A percentile compares a stretch with the other conserved stretches of the same genome.
Conservation (phyloP, 768 basidiomycete species). For the Rhizopogon vesiculosus region DNA sequence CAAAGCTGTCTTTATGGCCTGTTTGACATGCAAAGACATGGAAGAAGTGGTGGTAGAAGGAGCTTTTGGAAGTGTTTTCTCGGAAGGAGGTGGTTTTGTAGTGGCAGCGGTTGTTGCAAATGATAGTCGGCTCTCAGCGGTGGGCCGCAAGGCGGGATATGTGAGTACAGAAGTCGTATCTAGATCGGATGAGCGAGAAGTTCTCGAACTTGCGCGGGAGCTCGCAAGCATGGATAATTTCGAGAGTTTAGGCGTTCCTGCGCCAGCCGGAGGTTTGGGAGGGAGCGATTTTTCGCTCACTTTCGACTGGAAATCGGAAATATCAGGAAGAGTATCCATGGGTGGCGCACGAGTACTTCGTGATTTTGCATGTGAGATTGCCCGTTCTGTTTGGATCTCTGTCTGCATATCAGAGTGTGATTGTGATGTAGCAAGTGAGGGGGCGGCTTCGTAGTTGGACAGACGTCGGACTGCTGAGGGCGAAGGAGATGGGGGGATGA, state of each 20-base stretch:
- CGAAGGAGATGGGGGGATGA: constrained; percentile 62
- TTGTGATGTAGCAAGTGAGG: constrained; percentile 45
- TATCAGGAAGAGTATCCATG: constrained; percentile 49
- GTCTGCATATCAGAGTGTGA: constrained; percentile 25
- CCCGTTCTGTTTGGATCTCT: constrained; percentile 21
- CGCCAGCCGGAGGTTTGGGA: constrained; percentile 17
- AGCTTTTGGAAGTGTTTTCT: constrained; percentile 21
- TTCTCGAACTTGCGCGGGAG: constrained; percentile 52
- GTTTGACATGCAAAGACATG: constrained; percentile 55
- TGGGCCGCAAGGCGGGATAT: constrained; percentile 67
- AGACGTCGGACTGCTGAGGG: constrained; percentile 59
- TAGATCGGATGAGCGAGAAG: constrained; percentile 51
- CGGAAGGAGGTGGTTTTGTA: constrained; percentile 7
- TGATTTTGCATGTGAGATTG: constrained; percentile 33
- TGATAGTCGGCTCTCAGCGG: constrained; percentile 45
- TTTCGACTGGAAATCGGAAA: constrained; percentile 49
- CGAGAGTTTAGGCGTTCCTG: constrained; percentile 41
- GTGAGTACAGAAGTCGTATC: constrained; percentile 64
- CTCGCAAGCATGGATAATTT: constrained; percentile 68
- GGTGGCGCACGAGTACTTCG: constrained; percentile 42
- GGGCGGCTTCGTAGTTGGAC: constrained; percentile 53
- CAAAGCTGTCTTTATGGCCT: constrained; percentile 66
- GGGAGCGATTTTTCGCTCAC: constrained; percentile 28
- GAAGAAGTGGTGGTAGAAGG: constrained; percentile 37
- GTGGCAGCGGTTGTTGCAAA: constrained; percentile 21